Percentiles rank a stretch among this genome's conserved stretches.
Evolutionary conservation across 768 basidiomycete species (phyloP).

Genomic region (Phaffia tasmanica): DNA sequence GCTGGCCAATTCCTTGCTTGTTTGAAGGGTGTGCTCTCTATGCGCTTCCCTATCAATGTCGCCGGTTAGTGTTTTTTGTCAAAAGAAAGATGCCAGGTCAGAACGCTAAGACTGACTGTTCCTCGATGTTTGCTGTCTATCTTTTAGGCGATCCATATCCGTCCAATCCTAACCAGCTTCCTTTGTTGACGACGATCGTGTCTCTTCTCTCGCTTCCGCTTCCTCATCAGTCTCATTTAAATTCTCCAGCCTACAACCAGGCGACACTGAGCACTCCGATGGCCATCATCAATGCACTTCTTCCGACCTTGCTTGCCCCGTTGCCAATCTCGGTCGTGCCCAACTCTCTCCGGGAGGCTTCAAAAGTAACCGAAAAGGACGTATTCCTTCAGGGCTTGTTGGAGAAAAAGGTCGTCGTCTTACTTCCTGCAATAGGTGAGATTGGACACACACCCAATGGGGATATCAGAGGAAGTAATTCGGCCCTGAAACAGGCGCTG

Average conservation of each 20-base stretch:
- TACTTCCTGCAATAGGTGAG: conserved; percentile 15
- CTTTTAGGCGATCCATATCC: conserved; percentile 18
- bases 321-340: conserved; percentile 13
- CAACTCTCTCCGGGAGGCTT: not conserved
- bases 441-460: not conserved
- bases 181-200: conserved; percentile 18
- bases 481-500: conserved; percentile 6
- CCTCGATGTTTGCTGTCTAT: too few relatives aligned
- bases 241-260: not conserved
- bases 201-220: conserved; percentile 21
- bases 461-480: conserved; percentile 2
- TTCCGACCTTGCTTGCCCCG: conserved; percentile 13
- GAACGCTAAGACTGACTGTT: not conserved
- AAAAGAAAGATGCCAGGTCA: not conserved
- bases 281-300: conserved; percentile 14
- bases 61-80: not conserved
- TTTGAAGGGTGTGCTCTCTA: conserved; percentile 10
- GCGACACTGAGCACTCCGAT: conserved; percentile 15
- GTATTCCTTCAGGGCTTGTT: too few relatives aligned
- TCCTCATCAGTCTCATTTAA: not conserved
- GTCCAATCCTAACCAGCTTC: not conserved
- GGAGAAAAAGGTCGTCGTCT: conserved; percentile 15
- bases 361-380: not conserved
- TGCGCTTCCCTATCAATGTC: conserved; percentile 21
- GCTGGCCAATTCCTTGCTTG: conserved; percentile 15